Evolutionary conservation across 2,329 filamentous ascomycete species (phyloP), one percentile per base, ranked within the genome.

Genomic region (Pezicula carpinea): DNA sequence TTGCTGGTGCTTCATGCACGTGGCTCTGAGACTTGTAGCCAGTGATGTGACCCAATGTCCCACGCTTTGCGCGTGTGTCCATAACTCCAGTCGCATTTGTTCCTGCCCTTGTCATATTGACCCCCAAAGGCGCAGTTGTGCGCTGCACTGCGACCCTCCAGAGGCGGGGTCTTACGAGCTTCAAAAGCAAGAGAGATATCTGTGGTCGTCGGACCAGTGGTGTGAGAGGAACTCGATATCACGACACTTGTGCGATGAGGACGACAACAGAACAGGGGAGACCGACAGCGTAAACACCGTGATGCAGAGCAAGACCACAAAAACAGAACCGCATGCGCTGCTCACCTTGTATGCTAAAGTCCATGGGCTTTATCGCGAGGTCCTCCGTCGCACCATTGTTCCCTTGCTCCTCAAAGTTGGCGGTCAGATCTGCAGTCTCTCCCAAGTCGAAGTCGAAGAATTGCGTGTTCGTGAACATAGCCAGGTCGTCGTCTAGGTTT

Each of bases 381-480:
- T 26, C 51, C 31, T 50, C 44, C n/a, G 31, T 15, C n/a, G 46
- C 23, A 19, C 39, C 39, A 26, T 17, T 38, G 22, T 46, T 42
- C 33, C 43, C 18, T 26, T 39, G 15, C 43, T 43, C 31, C 34
- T 42, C 66, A 63, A 46, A 14, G 51, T 43, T 33, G 53, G 45
- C 61, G 79, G 76, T 59, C 8, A 76, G 75, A 61, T 81, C 76
- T 51, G 74, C 74, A 60, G 77, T 74, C 56, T 77, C 74, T n/a
- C 78, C 77, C 33, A 79, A 72, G 64, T 91, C 87, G 63, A 85
- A 88, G 60, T 91, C 86, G 65, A 86, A 87, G 67, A 92, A 92
- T 57, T 88, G 81, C 39, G 85, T 83, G 68, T 92, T 91, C 48
- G 87, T 89, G 70, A 91, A 93, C 60, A 90, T 77, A 43, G 83